These are phyloP conservation scores for Polytrichum formosum DNA, from an alignment of 225 moss, liverwort and hornwort genomes.

Conservation along the genomic window DNA sequence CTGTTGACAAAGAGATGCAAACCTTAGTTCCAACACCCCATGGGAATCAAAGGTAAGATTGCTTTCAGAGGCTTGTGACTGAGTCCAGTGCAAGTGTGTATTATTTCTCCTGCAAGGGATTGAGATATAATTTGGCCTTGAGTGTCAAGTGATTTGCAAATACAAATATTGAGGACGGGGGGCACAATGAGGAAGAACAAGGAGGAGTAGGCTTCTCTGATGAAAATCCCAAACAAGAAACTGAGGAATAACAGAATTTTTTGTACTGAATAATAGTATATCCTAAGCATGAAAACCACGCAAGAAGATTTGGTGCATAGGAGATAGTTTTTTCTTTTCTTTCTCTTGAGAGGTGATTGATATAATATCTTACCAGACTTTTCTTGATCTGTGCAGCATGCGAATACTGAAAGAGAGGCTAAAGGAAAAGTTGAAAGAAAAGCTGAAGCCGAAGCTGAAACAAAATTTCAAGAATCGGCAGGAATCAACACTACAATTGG, in stretches of 20 bases:
- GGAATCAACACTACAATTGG: slow-evolving; percentile 22
- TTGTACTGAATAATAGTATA: too few species aligned
- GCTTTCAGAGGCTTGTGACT: not conserved
- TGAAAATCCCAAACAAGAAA: not conserved
- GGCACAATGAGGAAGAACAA: not conserved
- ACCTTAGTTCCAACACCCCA: not conserved
- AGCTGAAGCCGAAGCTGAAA: slow-evolving; percentile 51
- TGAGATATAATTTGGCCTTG: too few species aligned
- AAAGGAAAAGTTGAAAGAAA: slow-evolving; percentile 51
- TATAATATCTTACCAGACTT: not conserved
- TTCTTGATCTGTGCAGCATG: slow-evolving; percentile 33
- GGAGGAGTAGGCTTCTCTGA: not conserved
- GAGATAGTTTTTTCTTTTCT: not conserved
- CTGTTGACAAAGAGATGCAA: not conserved
- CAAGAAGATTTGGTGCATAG: not conserved
- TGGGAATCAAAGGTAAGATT: not conserved
- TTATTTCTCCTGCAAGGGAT: not conserved
- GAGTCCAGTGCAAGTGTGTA: not conserved
- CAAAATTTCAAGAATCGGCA: slow-evolving; percentile 47
- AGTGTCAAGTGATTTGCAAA: too few species aligned
- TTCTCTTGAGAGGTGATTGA: not conserved
- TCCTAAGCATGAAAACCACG: not conserved
- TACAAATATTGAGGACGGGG: too few species aligned
- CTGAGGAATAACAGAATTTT: not conserved
- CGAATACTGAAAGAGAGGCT: slow-evolving; percentile 38